Base-by-base conservation (phyloP, 148 eudicot genomes). In the Rhododendron williamsianum region DNA sequence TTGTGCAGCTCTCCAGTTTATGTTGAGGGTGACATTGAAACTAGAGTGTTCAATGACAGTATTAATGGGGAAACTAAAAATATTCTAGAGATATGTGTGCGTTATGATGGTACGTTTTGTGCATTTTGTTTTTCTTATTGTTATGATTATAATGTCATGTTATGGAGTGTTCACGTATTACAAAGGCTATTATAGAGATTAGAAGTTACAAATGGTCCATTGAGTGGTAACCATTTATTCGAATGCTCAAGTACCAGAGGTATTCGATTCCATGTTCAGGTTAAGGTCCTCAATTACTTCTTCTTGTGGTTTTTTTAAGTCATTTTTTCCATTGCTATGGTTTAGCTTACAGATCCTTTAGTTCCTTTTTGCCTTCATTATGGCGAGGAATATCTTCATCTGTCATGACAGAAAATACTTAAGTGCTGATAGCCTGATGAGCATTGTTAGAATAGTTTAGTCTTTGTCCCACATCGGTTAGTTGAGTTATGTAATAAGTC, bases 21-120 rank as follows among this genome's bases (percentile, higher is more conserved):
- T 89, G 93, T 97, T 23, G 99, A 97, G 91, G 99, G 99, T 86
- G 98, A 97, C 79, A 95, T 95, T 87, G 99, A 97, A 90, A 91
- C 92, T 65, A 92, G 99, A 89, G 95, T 97, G 80, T 95, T 91
- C 90, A 94, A 97, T 88, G 96, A 92, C 89, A 92, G 92, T 76
- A 92, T 97, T 83, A 94, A 91, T 63, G 97, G 99, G 30, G 93
- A 91, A 89, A 82, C 93, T 52, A 93, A 95, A 71, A 91, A 88
- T 89, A 85, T 95, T 83, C 98, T 98, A 1, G 99, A 95, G 86
- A 93, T 97, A 79, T 95, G 99, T 88, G 92, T 95, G 86, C 95
- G 98, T 60, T 87, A 83, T 82, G 95, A 94, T 90, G 99, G 99
- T 97, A 94, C 84, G 95, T 4, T 82, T 9, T 13, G 30, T 43